Evolutionary conservation across 164 flowering plant genomes (phyloP).

Genomic region (Macadamia integrifolia): DNA sequence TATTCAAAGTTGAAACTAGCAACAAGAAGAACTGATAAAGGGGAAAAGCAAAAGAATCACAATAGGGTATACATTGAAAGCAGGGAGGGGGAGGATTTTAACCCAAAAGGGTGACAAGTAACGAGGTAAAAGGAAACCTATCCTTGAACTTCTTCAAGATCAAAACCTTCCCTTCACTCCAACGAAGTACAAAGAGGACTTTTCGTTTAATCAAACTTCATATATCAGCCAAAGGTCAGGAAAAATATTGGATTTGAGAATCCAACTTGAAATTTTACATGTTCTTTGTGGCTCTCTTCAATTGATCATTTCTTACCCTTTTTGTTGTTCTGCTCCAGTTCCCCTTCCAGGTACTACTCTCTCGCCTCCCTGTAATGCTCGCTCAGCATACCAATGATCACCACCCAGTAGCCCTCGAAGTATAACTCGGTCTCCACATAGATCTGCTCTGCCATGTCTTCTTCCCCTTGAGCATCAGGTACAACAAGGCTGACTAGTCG

Average conservation of each 20-base stretch:
- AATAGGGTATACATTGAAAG: background rate
- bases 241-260: too few relatives aligned
- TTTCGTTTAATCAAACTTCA: conserved; percentile 1
- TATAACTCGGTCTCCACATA: conserved; percentile 73
- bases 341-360: conserved; percentile 39
- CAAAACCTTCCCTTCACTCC: conserved; percentile 13
- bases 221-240: too few relatives aligned
- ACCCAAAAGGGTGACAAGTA: conserved; percentile 14
- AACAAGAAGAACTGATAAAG: background rate
- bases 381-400: conserved; percentile 42
- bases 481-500: conserved; percentile 77
- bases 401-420: conserved; percentile 88
- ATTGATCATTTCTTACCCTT: background rate
- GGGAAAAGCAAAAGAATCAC: background rate
- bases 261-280: too few relatives aligned
- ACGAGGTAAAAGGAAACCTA: conserved; percentile 10
- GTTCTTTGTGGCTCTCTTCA: too few relatives aligned
- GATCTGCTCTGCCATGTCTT: conserved; percentile 54
- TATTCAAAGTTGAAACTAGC: background rate
- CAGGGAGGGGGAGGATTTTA: conserved; percentile 8
- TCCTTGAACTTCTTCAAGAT: conserved; percentile 8
- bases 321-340: conserved; percentile 28
- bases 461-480: conserved; percentile 44
- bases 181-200: conserved; percentile 4
- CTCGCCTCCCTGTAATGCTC: conserved; percentile 41